Base-by-base conservation (phyloP, 768 basidiomycete species). In the Daedaleopsis sinensis region DNA sequence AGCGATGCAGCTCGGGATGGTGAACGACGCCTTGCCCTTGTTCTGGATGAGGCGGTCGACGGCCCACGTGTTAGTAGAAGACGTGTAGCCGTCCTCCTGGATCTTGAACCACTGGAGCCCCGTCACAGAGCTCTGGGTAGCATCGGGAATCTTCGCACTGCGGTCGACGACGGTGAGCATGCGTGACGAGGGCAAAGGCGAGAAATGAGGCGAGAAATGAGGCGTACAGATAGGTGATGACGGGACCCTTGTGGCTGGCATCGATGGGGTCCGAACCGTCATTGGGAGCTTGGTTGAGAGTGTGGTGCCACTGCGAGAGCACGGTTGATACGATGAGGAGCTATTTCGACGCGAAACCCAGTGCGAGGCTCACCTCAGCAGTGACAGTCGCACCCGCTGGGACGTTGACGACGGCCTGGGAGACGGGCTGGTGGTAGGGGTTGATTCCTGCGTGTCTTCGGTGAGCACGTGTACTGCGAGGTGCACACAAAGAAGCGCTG, bases 341-440 rank as follows among this genome's bases (percentile, higher is more conserved):
- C 11, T 42, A 18, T 18, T 3, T 42, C 18, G 39, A 42, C 18
- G 11, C 39, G 3, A 42, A 42, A 42, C 3, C 39, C 11, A 13
- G 11, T 13, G 3, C 18, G 39, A 18, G 3, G 13, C 81, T 60
- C 77, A 82, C 76, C 77, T 85, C 80, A 35, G 82, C 79, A 13
- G 81, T 82, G n/a, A 86, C 77, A 54, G 75, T 73, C 5, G 82
- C 75, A n/a, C 85, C 84, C 58, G 84, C 85, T 0, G 84, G 74
- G 21, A 83, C 82, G 19, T 75, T 72, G 65, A 85, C 81, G 47
- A 83, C 69, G 1, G 73, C 73, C 27, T 67, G 70, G 2, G 80
- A 82, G 7, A 83, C 64, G 5, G 81, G 82, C 61, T 75, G 72
- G 46, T 77, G 77, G 69, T 82, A 83, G 3, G 82, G 82, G 68